Evolutionary conservation across 192 early-diverging fungal species (phyloP), one percentile per base, ranked within the genome.

Genomic region (Thamnidium elegans): DNA sequence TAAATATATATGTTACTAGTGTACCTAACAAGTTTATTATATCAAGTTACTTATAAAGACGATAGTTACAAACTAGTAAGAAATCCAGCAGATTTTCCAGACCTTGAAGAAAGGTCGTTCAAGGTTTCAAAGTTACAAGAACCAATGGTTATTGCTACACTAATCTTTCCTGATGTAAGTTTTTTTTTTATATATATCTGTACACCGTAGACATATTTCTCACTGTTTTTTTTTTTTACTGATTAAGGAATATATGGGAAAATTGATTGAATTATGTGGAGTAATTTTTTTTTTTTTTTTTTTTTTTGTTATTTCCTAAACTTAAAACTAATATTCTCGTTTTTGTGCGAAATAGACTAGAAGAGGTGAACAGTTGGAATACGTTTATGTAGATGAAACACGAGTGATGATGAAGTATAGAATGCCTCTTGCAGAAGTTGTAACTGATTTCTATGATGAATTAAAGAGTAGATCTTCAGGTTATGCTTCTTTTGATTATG

Each of bases 401-500:
- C 82, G 93, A 17, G 91, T 92, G 0, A 80, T 95, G 69, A 80
- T 96, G 70, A 94, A 90, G 74, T 97, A 94, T 66, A 74, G 69
- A 51, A 68, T 99, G 17, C 97, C 97, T 2, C 84, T 96, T 75
- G 87, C 93, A 0, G 97, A 99, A 69, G 92, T 99, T 26, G 89
- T 97, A 11, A 93, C 87, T 4, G 92, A 97, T 66, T 99, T 99
- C 76, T 95, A 93, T 74, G 94, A 99, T 73, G 87, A 90, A 70
- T 82, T 99, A 19, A 99, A 99, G 72, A 90, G 90, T 11, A 81
- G 86, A 48, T 91, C 93, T 15, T 91, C 90, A 48, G 97, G 97
- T 1, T 99, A 91, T 71, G 92, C 90, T 1, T 86, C 84, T 19
- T 98, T 98, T 77, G 96, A 98, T 75, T 98, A 96, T 77, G 96